Base-by-base conservation (phyloP, 768 basidiomycete species). In the Asterophora parasitica region DNA sequence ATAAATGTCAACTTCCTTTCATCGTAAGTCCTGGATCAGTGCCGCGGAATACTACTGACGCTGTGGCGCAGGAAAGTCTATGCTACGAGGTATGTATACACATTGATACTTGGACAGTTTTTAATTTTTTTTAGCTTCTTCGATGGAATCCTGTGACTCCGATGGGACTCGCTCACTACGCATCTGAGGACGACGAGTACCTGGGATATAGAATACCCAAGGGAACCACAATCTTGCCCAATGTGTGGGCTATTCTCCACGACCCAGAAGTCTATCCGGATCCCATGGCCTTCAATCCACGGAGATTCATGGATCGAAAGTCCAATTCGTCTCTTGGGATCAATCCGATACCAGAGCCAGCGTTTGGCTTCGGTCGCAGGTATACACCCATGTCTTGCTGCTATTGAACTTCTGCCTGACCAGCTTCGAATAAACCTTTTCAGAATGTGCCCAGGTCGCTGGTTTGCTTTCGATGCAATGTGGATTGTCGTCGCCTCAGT, bases 131-230 rank as follows among this genome's bases (percentile, higher is more conserved):
- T 4, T 28, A 65, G 61, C 52, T 69, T 17, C 52, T 76, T 7
- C 61, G 75, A 42, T 75, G 74, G 74, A 68, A 70, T 53, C 75
- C 74, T 19, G 70, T 69, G 6, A 62, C 65, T 1, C 70, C 69
- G 3, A 47, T 67, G 23, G 62, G 63, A 3, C 39, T 66, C 15
- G 58, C 61, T 5, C 65, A 63, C 39, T 62, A 56, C 44, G 54
- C 56, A 9, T 42, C 65, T 7, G 60, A 68, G 37, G 67, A 73
- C 17, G 68, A 73, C 42, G 64, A 66, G 32, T 74, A 74, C 46
- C 43, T 55, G 7, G 72, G 70, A 9, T 71, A 67, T 51, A 60
- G 61, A n/a, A 69, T 75, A 33, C 75, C 73, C 4, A 65, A 62
- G 48, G 71, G 71, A 20, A 74, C 72, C 7, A 55, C 56, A 27